Percentiles rank a stretch among this genome's conserved stretches.
These are phyloP conservation scores for Castanea sativa DNA, from an alignment of 306 rosid genomes.

Conservation along the genomic window DNA sequence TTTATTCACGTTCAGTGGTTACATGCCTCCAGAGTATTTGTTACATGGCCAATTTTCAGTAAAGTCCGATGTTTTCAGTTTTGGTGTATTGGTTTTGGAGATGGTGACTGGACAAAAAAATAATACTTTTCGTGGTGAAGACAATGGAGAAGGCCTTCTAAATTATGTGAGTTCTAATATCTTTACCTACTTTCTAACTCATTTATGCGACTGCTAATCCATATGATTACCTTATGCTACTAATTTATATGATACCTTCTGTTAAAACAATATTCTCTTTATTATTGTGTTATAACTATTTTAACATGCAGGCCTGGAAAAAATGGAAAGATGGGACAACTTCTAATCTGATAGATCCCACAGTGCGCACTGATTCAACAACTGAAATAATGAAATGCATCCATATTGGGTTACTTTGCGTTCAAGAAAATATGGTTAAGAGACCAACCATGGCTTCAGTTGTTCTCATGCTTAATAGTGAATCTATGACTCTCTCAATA, in stretches of 20 bases:
- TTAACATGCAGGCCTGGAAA: slow-evolving; percentile 14
- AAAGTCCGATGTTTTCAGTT: no score
- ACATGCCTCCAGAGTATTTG: slow-evolving; percentile 21
- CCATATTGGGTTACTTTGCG: background rate
- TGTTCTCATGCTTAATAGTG: no score
- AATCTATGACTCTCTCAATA: no score
- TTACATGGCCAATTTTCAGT: no score
- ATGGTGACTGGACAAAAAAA: no score
- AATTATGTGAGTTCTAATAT: background rate
- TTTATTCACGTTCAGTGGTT: slow-evolving; percentile 1
- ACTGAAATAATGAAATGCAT: slow-evolving; percentile 20
- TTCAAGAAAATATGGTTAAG: no score
- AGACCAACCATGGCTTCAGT: no score
- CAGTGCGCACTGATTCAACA: background rate
- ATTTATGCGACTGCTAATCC: no score
- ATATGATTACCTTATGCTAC: no score
- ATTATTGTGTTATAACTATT: background rate
- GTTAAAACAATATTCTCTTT: background rate
- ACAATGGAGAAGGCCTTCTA: background rate
- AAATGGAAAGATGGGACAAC: background rate
- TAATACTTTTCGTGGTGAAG: background rate
- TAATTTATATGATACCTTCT: background rate
- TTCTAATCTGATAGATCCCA: background rate
- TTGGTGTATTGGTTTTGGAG: no score
- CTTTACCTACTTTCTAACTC: background rate